These are phyloP conservation scores for Pestalotiopsis sp. DNA, from an alignment of 2,329 filamentous ascomycete species.

Conservation along the genomic window DNA sequence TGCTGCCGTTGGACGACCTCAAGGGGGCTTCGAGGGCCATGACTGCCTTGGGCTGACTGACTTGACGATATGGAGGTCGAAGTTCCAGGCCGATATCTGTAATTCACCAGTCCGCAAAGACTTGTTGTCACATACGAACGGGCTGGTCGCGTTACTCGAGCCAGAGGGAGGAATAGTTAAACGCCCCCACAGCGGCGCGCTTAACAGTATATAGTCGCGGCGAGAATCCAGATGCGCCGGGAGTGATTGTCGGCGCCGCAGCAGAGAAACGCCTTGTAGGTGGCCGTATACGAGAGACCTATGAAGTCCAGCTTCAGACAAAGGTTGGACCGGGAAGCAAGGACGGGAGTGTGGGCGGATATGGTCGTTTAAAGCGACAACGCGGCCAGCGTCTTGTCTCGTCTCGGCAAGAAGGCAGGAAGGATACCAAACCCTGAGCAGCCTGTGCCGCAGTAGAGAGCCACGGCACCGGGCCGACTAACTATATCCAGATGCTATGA, in stretches of 20 bases:
- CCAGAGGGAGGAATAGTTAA: slow-evolving; percentile 7
- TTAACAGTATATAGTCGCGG: slow-evolving; percentile 10
- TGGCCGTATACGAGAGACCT: slow-evolving; percentile 4
- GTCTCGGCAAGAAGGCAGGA: slow-evolving; percentile 4
- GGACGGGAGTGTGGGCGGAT: neutral
- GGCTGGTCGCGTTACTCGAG: slow-evolving; percentile 5
- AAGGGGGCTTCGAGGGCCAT: slow-evolving; percentile 67
- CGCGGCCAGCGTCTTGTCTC: neutral
- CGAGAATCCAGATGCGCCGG: neutral
- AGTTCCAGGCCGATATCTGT: neutral
- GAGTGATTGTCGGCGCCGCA: neutral
- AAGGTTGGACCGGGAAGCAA: neutral
- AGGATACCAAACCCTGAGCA: neutral
- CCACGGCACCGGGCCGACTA: slow-evolving; percentile 9
- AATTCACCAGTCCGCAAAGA: neutral
- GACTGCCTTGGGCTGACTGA: slow-evolving; percentile 23
- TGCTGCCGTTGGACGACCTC: slow-evolving; percentile 62
- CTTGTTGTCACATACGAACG: neutral
- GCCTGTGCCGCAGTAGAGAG: slow-evolving; percentile 14
- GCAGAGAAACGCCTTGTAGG: slow-evolving; percentile 8
- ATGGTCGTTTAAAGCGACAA: slow-evolving; percentile 11
- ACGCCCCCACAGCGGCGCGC: slow-evolving; percentile 16
- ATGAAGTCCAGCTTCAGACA: slow-evolving; percentile 7
- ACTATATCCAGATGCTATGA: slow-evolving; percentile 1
- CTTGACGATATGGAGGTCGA: neutral